Evolutionary conservation across 106 monocot species (phyloP).

Genomic region (Allium fistulosum): DNA sequence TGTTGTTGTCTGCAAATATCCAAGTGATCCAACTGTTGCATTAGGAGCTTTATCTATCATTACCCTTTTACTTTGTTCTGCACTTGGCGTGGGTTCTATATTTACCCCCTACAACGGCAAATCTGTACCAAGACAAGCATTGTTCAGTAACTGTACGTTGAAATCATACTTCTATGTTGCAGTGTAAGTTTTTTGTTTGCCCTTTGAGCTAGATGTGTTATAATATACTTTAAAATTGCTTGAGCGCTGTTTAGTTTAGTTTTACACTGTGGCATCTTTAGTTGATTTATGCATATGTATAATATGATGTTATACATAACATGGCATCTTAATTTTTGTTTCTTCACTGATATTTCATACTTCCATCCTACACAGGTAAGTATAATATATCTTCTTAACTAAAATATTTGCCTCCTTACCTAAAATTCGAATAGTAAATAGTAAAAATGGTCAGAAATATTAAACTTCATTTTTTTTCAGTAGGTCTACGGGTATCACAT

Average conservation of each 20-base stretch:
- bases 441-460: too few species aligned
- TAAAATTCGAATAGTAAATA: too few species aligned
- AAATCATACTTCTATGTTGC: conserved; percentile 49
- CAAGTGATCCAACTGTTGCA: conserved; percentile 48
- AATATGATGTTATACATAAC: neutral
- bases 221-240: neutral
- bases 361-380: neutral
- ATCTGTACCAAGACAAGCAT: conserved; percentile 24
- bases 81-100: conserved; percentile 32
- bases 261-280: neutral
- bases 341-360: neutral
- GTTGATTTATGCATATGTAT: neutral
- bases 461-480: too few species aligned
- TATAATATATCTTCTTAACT: neutral
- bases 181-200: conserved; percentile 32
- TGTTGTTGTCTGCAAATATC: conserved; percentile 67
- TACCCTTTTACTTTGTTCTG: conserved; percentile 13
- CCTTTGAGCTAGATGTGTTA: neutral
- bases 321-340: neutral
- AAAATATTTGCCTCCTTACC: too few species aligned
- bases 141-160: conserved; percentile 40
- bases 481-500: too few species aligned
- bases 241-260: too few species aligned
- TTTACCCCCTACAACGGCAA: conserved; percentile 59
- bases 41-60: conserved; percentile 42